Base-by-base conservation (phyloP, 75 land plant genomes). In the Isoetes taiwanensis region DNA sequence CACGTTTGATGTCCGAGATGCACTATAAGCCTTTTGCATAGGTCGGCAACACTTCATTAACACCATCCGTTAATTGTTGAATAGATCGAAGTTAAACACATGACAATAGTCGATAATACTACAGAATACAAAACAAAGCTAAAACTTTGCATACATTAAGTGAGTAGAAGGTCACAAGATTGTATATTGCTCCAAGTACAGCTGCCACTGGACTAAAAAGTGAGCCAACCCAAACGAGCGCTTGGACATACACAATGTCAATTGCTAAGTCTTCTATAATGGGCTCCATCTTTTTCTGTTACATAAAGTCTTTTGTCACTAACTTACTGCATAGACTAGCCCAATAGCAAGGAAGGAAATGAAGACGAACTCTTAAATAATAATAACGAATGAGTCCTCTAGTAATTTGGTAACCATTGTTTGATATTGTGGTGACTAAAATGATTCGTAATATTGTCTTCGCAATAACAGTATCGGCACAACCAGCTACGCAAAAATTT, bases 171-270 rank as follows among this genome's bases (percentile, higher is more conserved):
- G 67, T 54, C 20, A 70, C 26, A 1, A 54, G 38, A 43, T 70
- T 70, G 60, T 32, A 70, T 38, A 70, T 30, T 16, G 43, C 40
- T 11, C 72, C 72, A 32, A 57, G 40, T 28, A 53, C 8, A 20
- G 61, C 11, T 0, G 72, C 59, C 0, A 70, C 5, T 32, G 72
- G 72, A 28, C 72, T 70, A 28, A 54, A 70, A 0, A 31, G 33
- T 4, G 72, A 70, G 24, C 56, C 67, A 25, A 70, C 67, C 72
- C 72, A 70, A 4, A 70, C 61, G 0, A 70, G 14, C 24, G 72
- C 69, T 70, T 70, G 69, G 2, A 63, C 12, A 46, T 70, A 70
- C 0, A 70, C 72, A 32, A 70, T 62, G 11, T 63, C 56, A 30
- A 70, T 64, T 0, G 55, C 41, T 37, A 70, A 46, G 21, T 57